A percentile compares a stretch with the other conserved stretches of the same genome.
phyloP scores from a whole-genome alignment of 108 stramenopile genomes.

The Cafeteria roenbergensis region DNA sequence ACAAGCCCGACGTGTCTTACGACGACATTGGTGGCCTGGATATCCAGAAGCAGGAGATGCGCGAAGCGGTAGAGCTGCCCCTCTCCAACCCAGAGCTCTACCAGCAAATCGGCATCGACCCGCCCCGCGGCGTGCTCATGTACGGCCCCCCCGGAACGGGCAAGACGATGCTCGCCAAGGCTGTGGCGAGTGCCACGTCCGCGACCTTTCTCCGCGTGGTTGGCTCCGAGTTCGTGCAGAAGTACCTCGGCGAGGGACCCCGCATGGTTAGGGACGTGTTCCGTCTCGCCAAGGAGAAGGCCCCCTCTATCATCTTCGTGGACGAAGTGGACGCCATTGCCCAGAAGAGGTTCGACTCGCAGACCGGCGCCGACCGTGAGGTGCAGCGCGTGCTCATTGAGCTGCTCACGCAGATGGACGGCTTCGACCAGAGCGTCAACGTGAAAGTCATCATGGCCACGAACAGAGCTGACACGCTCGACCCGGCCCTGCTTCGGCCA shows the following conservation, averaged over 20 bases:
- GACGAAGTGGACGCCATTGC: conserved; percentile 99
- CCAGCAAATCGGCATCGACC: conserved; percentile 97
- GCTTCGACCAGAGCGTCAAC: conserved; percentile 96
- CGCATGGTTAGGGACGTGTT: conserved; percentile 99
- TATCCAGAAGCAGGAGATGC: conserved; percentile 92
- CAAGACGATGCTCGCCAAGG: conserved; percentile 99
- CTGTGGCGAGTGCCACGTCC: conserved; percentile 89
- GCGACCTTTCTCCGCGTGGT: conserved; percentile 97
- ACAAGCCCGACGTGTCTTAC: conserved; percentile 93
- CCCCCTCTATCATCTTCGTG: conserved; percentile 92
- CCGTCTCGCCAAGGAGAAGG: conserved; percentile 90
- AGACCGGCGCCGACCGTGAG: conserved; percentile 94
- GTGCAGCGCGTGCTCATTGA: conserved; percentile 97
- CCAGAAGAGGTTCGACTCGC: conserved; percentile 97
- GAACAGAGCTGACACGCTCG: conserved; percentile 93
- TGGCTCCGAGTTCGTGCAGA: conserved; percentile 97
- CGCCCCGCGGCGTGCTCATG: conserved; percentile 90
- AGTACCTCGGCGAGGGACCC: conserved; percentile 97
- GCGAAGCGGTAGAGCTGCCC: conserved; percentile 96
- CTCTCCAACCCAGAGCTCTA: conserved; percentile 92
- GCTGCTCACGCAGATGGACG: conserved; percentile 98
- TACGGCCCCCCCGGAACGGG: conserved; percentile 79
- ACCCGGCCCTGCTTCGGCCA: conserved; percentile 91
- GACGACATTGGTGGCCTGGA: conserved; percentile 99
- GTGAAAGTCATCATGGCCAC: conserved; percentile 99